These are phyloP conservation scores for Hibiscus trionum DNA, from an alignment of 345 rosid genomes.

Conservation along the genomic window DNA sequence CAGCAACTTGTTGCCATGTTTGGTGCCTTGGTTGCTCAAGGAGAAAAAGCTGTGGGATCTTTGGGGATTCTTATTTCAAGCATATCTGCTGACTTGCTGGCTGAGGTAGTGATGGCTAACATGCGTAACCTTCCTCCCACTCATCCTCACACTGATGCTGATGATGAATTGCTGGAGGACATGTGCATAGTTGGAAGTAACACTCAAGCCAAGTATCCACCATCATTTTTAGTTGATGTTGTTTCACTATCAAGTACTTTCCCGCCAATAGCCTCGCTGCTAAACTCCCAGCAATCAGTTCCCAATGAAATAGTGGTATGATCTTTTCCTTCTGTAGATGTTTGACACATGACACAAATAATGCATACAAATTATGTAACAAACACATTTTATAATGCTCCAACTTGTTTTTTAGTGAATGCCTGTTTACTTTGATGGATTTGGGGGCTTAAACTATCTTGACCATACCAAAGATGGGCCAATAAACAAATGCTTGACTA, in stretches of 20 bases:
- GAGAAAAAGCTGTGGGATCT: conserved; percentile 79
- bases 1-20: conserved; percentile 92
- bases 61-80: conserved; percentile 89
- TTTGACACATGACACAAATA: neutral
- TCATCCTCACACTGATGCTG: conserved; percentile 44
- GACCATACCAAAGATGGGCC: neutral
- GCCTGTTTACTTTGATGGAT: neutral
- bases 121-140: conserved; percentile 64
- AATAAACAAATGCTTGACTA: neutral
- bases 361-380: neutral
- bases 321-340: neutral
- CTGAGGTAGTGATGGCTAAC: conserved; percentile 94
- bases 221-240: conserved; percentile 62
- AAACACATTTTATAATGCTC: neutral
- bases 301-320: conserved; percentile 37
- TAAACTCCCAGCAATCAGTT: conserved; percentile 29
- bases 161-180: conserved; percentile 43
- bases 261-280: conserved; percentile 57
- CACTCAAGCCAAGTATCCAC: conserved; percentile 58
- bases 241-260: conserved; percentile 71
- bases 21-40: conserved; percentile 93
- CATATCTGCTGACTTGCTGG: conserved; percentile 87
- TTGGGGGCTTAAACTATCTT: neutral
- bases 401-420: neutral
- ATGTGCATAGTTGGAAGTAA: conserved; percentile 67